phyloP scores from a whole-genome alignment of 495 filamentous ascomycete genomes.

The Neurospora hispaniola region DNA sequence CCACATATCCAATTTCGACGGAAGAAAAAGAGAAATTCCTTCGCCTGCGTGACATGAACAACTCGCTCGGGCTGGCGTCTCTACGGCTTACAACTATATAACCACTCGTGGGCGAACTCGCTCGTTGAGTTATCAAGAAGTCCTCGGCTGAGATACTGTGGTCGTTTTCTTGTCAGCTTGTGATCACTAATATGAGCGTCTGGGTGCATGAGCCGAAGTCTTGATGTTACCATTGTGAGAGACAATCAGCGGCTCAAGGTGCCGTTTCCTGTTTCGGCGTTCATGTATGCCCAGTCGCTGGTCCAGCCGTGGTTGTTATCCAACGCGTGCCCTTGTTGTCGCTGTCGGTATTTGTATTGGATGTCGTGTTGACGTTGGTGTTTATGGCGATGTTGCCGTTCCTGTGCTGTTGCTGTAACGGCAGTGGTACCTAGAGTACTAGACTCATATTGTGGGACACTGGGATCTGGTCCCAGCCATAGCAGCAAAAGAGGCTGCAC shows the following conservation, averaged over 20 bases:
- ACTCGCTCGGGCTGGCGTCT: background rate
- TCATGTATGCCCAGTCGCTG: background rate
- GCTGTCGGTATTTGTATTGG: background rate
- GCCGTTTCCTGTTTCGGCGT: background rate
- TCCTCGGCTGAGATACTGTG: background rate
- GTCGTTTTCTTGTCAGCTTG: background rate
- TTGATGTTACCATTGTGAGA: background rate
- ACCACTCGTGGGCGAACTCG: background rate
- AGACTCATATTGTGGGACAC: background rate
- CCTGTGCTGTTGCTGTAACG: background rate
- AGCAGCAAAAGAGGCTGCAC: background rate
- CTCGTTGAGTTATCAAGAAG: background rate
- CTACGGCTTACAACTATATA: background rate
- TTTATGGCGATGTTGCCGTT: background rate
- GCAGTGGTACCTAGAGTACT: background rate
- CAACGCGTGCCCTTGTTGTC: background rate
- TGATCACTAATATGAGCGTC: background rate
- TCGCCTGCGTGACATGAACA: background rate
- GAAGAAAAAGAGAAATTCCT: background rate
- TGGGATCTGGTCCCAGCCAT: background rate
- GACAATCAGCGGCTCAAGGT: background rate
- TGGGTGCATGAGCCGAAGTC: background rate
- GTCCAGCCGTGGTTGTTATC: background rate
- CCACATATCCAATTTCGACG: background rate
- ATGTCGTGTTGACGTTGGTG: background rate